Evolutionary conservation across 78 protist species (phyloP), one percentile per base, ranked within the genome.

Genomic region (Protostelium mycophagum): DNA sequence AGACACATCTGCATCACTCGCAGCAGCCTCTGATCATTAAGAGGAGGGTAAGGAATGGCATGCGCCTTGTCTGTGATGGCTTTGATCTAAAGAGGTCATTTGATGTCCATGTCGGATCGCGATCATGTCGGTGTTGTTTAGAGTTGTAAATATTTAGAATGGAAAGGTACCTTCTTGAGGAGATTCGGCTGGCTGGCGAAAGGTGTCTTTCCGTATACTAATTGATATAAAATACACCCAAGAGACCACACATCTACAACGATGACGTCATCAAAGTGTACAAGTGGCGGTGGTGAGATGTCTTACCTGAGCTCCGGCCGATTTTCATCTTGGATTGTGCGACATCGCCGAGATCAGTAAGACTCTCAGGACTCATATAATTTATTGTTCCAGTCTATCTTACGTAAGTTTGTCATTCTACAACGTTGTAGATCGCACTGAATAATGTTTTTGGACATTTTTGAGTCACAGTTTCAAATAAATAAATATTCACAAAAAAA

Each of bases 341-440:
- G 25, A 73, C 36, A 25, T 28, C 1, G 0, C 83, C 86, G 38
- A 93, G 90, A 37, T 88, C 92, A n/a, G 87, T 84, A 0, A 97
- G 83, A 0, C 99, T 94, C 90, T 99, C 99, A 9, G 99, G 99
- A 0, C 98, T 94, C 90, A 99, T 98, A 93, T 99, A 99, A 93
- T 99, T 99, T 37, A 97, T 51, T 1, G 99, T 99, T 35, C 99
- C 99, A 51, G 97, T 84, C 36, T 91, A 16, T 51, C 16, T 16
- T 51, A 16, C 16, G 73, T 51, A 5, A 51, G n/a, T n/a, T n/a
- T n/a, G n/a, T n/a, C n/a, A n/a, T n/a, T n/a, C n/a, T n/a, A n/a
- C n/a, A n/a, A n/a, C n/a, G n/a, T n/a, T n/a, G n/a, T n/a, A n/a
- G n/a, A n/a, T n/a, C n/a, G n/a, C n/a, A n/a, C n/a, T n/a, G n/a